These are phyloP conservation scores for Lactarius sanguifluus DNA, from an alignment of 768 basidiomycete genomes.

Conservation along the genomic window DNA sequence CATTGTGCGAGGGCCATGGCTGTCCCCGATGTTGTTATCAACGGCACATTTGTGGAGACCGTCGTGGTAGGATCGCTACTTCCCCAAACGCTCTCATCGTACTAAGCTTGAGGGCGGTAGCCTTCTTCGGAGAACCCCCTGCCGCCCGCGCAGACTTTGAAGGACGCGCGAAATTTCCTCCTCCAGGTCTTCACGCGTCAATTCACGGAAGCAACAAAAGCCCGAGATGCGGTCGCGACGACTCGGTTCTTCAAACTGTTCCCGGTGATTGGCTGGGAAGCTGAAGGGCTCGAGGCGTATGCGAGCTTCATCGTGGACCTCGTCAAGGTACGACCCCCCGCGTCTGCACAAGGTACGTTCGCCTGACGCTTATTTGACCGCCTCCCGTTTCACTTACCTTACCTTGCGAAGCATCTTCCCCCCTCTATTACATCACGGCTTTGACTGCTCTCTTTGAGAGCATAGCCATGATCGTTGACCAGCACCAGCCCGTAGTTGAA, in stretches of 20 bases:
- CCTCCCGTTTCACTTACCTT: constrained; percentile 19
- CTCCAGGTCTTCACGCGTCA: constrained; percentile 74
- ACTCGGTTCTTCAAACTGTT: constrained; percentile 97
- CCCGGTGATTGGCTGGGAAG: constrained; percentile 92
- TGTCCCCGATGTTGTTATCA: constrained; percentile 71
- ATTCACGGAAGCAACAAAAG: constrained; percentile 78
- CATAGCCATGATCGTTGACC: constrained; percentile 93
- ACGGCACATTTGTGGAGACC: constrained; percentile 80
- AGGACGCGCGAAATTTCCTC: constrained; percentile 69
- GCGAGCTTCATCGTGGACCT: constrained; percentile 90
- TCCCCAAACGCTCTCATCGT: not conserved
- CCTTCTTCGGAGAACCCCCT: constrained; percentile 87
- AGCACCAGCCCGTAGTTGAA: constrained; percentile 96
- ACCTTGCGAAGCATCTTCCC: constrained; percentile 70
- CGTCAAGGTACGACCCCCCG: constrained; percentile 73
- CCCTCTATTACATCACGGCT: constrained; percentile 86
- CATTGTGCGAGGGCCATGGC: constrained; percentile 91
- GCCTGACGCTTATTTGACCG: constrained; percentile 16
- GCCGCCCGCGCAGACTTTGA: constrained; percentile 82
- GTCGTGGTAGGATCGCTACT: constrained; percentile 68
- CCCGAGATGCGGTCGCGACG: constrained; percentile 81
- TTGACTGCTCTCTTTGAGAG: constrained; percentile 93
- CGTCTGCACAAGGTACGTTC: constrained; percentile 75
- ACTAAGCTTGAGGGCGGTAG: constrained; percentile 43
- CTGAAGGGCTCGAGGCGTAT: constrained; percentile 88